Evolutionary conservation across 1,139 yeast species (phyloP).

Genomic region (Suhomyces taliae): DNA sequence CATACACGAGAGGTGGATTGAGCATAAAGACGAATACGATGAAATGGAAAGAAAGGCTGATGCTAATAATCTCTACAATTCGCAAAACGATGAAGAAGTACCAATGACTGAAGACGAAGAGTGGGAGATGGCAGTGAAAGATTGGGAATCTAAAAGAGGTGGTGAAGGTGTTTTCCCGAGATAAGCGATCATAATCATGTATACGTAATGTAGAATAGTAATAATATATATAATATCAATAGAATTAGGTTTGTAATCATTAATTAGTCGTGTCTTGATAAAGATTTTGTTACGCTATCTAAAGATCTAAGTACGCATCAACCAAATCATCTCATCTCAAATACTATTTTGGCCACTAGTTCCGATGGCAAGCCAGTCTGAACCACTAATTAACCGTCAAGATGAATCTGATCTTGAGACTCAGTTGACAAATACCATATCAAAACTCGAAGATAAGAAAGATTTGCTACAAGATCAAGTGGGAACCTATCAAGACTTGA

Average conservation of each 20-base stretch:
- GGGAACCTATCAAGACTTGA: conserved; percentile 11
- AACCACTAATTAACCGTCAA: neutral
- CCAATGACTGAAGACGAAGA: conserved; percentile 60
- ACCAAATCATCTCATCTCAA: neutral
- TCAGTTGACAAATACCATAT: conserved; percentile 10
- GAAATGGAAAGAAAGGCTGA: conserved; percentile 53
- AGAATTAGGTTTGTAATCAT: too few species aligned
- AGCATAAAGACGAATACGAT: conserved; percentile 75
- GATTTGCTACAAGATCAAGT: conserved; percentile 16
- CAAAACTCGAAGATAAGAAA: conserved; percentile 15
- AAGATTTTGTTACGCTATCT: neutral
- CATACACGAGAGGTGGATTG: conserved; percentile 95
- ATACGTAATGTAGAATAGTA: neutral
- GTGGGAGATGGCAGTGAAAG: conserved; percentile 65
- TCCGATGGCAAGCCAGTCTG: neutral
- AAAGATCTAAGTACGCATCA: neutral
- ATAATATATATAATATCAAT: neutral
- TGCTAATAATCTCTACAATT: conserved; percentile 19
- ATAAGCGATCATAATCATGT: neutral
- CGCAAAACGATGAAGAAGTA: conserved; percentile 27
- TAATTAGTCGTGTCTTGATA: neutral
- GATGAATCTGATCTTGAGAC: neutral
- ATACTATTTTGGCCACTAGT: neutral
- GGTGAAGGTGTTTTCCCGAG: conserved; percentile 12
- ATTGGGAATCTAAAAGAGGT: conserved; percentile 53